Conservation (phyloP, 441 rosid genomes). For the Populus hybrid region DNA sequence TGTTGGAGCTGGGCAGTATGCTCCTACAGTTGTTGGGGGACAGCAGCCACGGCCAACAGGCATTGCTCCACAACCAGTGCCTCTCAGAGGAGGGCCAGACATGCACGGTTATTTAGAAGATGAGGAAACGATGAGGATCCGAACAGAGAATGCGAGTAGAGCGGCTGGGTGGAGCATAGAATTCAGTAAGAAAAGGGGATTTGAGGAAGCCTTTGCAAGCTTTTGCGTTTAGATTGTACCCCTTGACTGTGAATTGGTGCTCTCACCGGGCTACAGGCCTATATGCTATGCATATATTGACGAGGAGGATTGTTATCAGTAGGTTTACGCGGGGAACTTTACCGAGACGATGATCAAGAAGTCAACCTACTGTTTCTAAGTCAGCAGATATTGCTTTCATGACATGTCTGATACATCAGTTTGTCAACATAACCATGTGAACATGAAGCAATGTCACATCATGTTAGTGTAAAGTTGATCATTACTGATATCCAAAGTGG, state of each 20-base stretch:
- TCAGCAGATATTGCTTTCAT: no score
- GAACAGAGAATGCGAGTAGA: conserved; percentile 67
- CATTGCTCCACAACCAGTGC: conserved; percentile 71
- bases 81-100: conserved; percentile 48
- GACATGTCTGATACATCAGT: no score
- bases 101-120: conserved; percentile 54
- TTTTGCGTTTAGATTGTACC: conserved; percentile 54
- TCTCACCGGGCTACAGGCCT: no score
- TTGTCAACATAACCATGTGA: no score
- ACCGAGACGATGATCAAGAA: no score
- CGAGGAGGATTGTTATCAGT: no score
- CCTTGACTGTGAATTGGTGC: neutral
- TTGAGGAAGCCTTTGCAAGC: conserved; percentile 83
- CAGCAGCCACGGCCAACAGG: conserved; percentile 81
- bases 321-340: no score
- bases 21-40: conserved; percentile 64
- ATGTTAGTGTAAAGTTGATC: no score
- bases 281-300: no score
- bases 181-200: conserved; percentile 71
- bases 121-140: conserved; percentile 64
- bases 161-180: conserved; percentile 90
- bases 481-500: no score
- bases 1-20: conserved; percentile 45
- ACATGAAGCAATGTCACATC: no score
- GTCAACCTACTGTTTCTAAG: no score